phyloP scores from a whole-genome alignment of 2,329 filamentous ascomycete species.

The Neocucurbitaria cava region DNA sequence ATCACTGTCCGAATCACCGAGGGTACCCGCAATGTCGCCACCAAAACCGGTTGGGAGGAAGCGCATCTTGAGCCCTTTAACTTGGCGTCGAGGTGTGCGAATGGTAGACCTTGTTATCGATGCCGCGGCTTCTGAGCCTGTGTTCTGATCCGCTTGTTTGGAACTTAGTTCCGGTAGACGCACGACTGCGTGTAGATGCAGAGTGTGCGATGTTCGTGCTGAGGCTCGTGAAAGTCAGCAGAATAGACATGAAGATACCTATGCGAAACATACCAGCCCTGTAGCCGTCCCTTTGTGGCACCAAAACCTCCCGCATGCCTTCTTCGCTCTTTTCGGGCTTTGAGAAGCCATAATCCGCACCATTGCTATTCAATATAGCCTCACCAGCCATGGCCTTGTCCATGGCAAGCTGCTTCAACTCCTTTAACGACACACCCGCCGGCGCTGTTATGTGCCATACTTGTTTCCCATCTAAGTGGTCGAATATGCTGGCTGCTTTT shows the following conservation, averaged over 20 bases:
- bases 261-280: slow-evolving; percentile 56
- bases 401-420: slow-evolving; percentile 70
- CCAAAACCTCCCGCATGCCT: slow-evolving; percentile 65
- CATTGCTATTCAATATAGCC: slow-evolving; percentile 67
- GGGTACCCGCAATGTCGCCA: slow-evolving; percentile 50
- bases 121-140: slow-evolving; percentile 49
- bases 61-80: slow-evolving; percentile 70
- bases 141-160: slow-evolving; percentile 51
- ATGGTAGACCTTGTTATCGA: slow-evolving; percentile 57
- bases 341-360: slow-evolving; percentile 67
- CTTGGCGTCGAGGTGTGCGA: slow-evolving; percentile 67
- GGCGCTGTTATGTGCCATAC: slow-evolving; percentile 83
- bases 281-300: slow-evolving; percentile 66
- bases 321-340: slow-evolving; percentile 59
- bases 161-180: slow-evolving; percentile 56
- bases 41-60: slow-evolving; percentile 71
- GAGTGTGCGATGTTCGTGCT: slow-evolving; percentile 60
- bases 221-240: slow-evolving; percentile 29
- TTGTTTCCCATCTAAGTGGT: slow-evolving; percentile 71
- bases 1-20: slow-evolving; percentile 53
- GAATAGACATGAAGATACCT: not conserved
- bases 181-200: slow-evolving; percentile 71
- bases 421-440: slow-evolving; percentile 70
- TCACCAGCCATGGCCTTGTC: slow-evolving; percentile 62
- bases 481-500: slow-evolving; percentile 58